Evolutionary conservation across 352 stramenopile genomes (phyloP).

Genomic region (Pseudoperonospora humuli): DNA sequence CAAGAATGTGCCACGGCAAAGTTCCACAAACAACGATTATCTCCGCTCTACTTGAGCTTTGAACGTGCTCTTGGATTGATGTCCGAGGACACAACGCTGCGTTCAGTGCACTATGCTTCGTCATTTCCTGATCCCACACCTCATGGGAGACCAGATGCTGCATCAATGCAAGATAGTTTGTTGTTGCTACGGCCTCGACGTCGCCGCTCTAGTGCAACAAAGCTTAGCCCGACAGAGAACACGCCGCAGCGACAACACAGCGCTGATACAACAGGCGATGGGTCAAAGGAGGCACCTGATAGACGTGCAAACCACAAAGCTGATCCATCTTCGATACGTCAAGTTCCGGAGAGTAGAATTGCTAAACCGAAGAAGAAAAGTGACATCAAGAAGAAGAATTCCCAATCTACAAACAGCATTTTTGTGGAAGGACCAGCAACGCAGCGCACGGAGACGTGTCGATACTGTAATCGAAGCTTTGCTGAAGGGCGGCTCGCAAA

Average conservation of each 20-base stretch:
- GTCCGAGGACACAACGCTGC: slow-evolving; percentile 53
- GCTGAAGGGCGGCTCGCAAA: slow-evolving; percentile 72
- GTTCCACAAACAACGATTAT: slow-evolving; percentile 50
- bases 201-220: slow-evolving; percentile 3
- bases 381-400: slow-evolving; percentile 10
- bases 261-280: slow-evolving; percentile 1
- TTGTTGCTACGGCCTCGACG: slow-evolving; percentile 27
- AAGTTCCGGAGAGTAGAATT: not conserved
- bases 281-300: slow-evolving; percentile 5
- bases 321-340: not conserved
- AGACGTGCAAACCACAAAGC: not conserved
- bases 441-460: slow-evolving; percentile 54
- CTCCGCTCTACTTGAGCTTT: slow-evolving; percentile 52
- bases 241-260: slow-evolving; percentile 8
- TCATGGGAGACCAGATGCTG: slow-evolving; percentile 13
- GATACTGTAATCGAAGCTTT: slow-evolving; percentile 72
- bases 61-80: slow-evolving; percentile 53
- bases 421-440: slow-evolving; percentile 1
- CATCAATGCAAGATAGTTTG: slow-evolving; percentile 42
- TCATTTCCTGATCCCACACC: slow-evolving; percentile 51
- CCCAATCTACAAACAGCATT: slow-evolving; percentile 3
- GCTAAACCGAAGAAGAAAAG: slow-evolving; percentile 12
- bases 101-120: slow-evolving; percentile 65
- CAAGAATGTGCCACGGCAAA: slow-evolving; percentile 34
- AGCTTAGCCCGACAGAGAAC: slow-evolving; percentile 2